Evolutionary conservation across 768 basidiomycete genomes (phyloP), one percentile per base, ranked within the genome.

Genomic region (Auriscalpium microsporum): DNA sequence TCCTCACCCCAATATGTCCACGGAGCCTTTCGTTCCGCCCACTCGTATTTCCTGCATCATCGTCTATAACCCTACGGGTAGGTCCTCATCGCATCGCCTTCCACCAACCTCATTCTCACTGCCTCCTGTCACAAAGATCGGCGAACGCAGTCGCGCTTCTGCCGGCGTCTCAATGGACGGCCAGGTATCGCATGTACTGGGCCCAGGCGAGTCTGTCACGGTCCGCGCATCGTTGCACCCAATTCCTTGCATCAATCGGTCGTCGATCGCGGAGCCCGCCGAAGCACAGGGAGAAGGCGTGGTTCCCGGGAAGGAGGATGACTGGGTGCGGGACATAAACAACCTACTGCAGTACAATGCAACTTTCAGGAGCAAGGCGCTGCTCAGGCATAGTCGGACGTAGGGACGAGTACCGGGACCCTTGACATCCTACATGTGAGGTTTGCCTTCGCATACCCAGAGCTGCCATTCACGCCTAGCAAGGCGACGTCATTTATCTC

Each of bases 311-410:
- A 89, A 87, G 64, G 89, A 90, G 63, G 90, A 92, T 65, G 92
- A 93, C 63, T 96, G 94, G 94, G 92, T 94, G n/a, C 78, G 90
- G 54, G 94, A 96, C 65, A 96, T 96, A 70, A 95, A 95, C 69
- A 93, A 92, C 61, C 71, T 96, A 56, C 72, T 96, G 54, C 92
- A 94, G 70, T 96, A 95, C 72, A 96, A 96, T 62, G 90, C 90
- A 33, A 92, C 93, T 0, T 96, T 96, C 70, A 75, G 90, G 67
- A 90, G 89, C 73, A 92, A 92, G 69, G 89, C 87, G n/a, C 72
- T 90, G 57, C 69, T 90, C 58, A 72, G 85, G 62, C 86, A 90
- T 63, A 83, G 80, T 65, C 78, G 87, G 59, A 80, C 80, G n/a
- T 84, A 68, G 54, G 28, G 28, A 28, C 28, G 28, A 28, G 28